Conservation (phyloP, 108 stramenopile species). For the Skeletonema marinoi region DNA sequence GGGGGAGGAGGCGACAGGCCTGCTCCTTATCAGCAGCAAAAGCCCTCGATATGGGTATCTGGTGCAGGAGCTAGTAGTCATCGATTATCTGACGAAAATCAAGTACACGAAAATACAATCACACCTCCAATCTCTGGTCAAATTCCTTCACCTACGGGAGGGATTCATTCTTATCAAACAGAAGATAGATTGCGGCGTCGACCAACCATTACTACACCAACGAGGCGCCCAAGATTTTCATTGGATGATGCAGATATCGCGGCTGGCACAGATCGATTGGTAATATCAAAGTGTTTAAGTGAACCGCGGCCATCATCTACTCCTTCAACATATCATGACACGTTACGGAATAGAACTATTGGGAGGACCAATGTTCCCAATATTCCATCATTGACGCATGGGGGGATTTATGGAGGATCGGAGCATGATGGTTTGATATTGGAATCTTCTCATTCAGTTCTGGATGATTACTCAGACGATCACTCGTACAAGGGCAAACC, state of each 20-base stretch:
- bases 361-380: neutral
- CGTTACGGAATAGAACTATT: neutral
- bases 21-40: neutral
- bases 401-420: slow-evolving; percentile 1
- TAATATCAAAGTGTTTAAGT: neutral
- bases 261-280: slow-evolving; percentile 7
- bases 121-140: slow-evolving; percentile 19
- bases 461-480: neutral
- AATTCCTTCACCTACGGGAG: slow-evolving; percentile 11
- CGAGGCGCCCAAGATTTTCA: neutral
- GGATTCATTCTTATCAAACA: slow-evolving; percentile 24
- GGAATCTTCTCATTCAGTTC: neutral
- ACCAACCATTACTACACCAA: neutral
- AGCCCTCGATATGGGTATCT: neutral
- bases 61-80: neutral
- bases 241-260: slow-evolving; percentile 45
- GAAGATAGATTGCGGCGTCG: slow-evolving; percentile 26
- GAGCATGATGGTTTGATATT: slow-evolving; percentile 4
- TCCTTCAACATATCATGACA: neutral
- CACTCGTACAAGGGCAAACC: neutral
- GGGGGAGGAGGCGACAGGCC: neutral
- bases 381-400: neutral
- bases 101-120: neutral
- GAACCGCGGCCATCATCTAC: neutral
- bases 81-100: neutral